Percentiles rank a stretch among this genome's conserved stretches.
Conservation (phyloP, 2,329 filamentous ascomycete species). For the Elsinoe perseae region DNA sequence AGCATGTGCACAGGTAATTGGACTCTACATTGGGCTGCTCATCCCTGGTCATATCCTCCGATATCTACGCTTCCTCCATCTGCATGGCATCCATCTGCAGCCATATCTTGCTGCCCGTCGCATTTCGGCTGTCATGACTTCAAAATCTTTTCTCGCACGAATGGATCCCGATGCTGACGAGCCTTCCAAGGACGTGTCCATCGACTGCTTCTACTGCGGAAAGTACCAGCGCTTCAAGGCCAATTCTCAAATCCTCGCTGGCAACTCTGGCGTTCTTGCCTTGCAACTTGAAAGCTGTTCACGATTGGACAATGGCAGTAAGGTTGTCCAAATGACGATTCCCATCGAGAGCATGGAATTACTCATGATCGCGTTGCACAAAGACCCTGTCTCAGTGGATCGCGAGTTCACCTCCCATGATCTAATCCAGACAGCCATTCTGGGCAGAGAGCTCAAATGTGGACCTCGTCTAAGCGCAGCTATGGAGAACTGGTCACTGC, state of each 20-base stretch:
- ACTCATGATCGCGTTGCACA: not conserved
- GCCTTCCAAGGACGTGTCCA: not conserved
- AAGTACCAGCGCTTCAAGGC: not conserved
- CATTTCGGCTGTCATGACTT: not conserved
- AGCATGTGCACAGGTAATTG: too few species aligned
- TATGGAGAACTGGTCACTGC: conserved; percentile 2
- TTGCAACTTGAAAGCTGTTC: not conserved
- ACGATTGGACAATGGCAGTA: not conserved
- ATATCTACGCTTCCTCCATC: too few species aligned
- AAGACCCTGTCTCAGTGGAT: not conserved
- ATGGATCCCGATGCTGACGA: not conserved
- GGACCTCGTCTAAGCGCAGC: not conserved
- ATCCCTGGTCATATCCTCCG: too few species aligned
- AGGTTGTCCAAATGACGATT: not conserved
- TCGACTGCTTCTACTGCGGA: not conserved
- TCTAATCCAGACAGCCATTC: not conserved
- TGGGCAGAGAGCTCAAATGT: not conserved
- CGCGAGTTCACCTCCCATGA: not conserved
- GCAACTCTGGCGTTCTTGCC: not conserved
- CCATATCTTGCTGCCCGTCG: not conserved
- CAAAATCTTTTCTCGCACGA: not conserved
- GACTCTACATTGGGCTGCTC: too few species aligned
- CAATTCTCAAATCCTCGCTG: not conserved
- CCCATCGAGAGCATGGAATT: not conserved
- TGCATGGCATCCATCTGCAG: too few species aligned